phyloP scores from a whole-genome alignment of 306 rosid species.

The Citrullus mucosospermus region DNA sequence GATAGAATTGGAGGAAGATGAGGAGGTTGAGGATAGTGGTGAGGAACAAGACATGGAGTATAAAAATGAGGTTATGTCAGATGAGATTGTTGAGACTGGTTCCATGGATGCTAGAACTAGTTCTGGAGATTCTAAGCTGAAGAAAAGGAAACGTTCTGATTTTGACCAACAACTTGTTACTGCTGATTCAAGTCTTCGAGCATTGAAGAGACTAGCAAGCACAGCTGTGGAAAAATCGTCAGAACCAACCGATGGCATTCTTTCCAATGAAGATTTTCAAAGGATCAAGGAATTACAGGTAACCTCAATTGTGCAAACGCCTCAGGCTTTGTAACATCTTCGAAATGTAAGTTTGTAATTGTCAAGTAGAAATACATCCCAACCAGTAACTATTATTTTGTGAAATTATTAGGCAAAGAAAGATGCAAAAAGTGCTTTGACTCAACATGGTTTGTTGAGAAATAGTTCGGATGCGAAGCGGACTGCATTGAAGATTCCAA shows the following conservation, averaged over 20 bases:
- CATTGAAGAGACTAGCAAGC: constrained; percentile 60
- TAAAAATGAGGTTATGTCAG: constrained; percentile 4
- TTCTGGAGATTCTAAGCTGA: constrained; percentile 21
- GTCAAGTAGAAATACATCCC: neutral
- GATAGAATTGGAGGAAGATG: constrained; percentile 20
- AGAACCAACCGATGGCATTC: constrained; percentile 56
- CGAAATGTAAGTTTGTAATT: neutral
- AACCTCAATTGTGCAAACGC: neutral
- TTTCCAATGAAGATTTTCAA: constrained; percentile 75
- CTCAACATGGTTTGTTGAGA: constrained; percentile 53
- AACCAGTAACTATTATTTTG: constrained; percentile 10
- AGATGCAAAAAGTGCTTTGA: constrained; percentile 43
- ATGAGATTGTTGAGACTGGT: constrained; percentile 15
- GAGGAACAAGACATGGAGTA: neutral
- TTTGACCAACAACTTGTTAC: constrained; percentile 39
- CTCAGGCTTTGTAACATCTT: neutral
- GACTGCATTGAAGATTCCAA: constrained; percentile 29
- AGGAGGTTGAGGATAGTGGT: constrained; percentile 11
- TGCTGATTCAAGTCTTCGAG: constrained; percentile 75
- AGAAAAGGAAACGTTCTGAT: constrained; percentile 55
- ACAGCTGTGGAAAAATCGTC: constrained; percentile 8
- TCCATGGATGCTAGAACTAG: constrained; percentile 16
- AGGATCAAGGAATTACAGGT: constrained; percentile 71
- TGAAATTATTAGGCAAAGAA: constrained; percentile 42
- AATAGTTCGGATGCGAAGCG: constrained; percentile 17